A percentile compares a stretch with the other conserved stretches of the same genome.
These are phyloP conservation scores for Cladorrhinum sp. DNA, from an alignment of 2,329 filamentous ascomycete genomes.

Conservation along the genomic window DNA sequence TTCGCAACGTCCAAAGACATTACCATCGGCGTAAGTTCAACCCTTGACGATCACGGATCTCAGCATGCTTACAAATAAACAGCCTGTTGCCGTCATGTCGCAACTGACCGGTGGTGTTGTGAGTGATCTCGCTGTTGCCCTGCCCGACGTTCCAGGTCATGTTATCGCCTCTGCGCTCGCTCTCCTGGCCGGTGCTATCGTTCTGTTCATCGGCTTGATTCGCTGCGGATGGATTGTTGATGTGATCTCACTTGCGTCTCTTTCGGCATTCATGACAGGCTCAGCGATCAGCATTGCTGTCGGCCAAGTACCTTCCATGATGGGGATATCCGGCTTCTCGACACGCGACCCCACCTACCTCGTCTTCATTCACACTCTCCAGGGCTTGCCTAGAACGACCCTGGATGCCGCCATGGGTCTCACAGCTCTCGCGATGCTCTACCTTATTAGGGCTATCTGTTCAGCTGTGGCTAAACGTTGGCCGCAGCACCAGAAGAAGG, in stretches of 20 bases:
- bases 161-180: slow-evolving; percentile 76
- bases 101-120: slow-evolving; percentile 85
- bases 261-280: slow-evolving; percentile 95
- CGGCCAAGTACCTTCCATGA: slow-evolving; percentile 77
- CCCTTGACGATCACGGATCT: slow-evolving; percentile 9
- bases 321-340: slow-evolving; percentile 74
- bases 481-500: slow-evolving; percentile 66
- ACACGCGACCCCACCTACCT: slow-evolving; percentile 75
- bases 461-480: slow-evolving; percentile 64
- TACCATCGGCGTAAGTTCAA: slow-evolving; percentile 75
- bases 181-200: slow-evolving; percentile 72
- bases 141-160: slow-evolving; percentile 59
- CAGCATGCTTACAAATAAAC: slow-evolving; percentile 17
- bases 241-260: slow-evolving; percentile 83
- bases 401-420: slow-evolving; percentile 87
- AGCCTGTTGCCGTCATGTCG: slow-evolving; percentile 94
- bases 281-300: slow-evolving; percentile 85
- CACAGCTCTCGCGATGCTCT: slow-evolving; percentile 75
- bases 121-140: slow-evolving; percentile 52
- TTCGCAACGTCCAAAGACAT: slow-evolving; percentile 99
- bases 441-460: slow-evolving; percentile 67
- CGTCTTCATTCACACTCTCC: slow-evolving; percentile 80
- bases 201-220: slow-evolving; percentile 73
- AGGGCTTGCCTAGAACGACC: slow-evolving; percentile 62
- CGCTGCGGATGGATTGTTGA: slow-evolving; percentile 89